These are phyloP conservation scores for Phytophthora sp. DNA, from an alignment of 352 stramenopile genomes.

Conservation along the genomic window DNA sequence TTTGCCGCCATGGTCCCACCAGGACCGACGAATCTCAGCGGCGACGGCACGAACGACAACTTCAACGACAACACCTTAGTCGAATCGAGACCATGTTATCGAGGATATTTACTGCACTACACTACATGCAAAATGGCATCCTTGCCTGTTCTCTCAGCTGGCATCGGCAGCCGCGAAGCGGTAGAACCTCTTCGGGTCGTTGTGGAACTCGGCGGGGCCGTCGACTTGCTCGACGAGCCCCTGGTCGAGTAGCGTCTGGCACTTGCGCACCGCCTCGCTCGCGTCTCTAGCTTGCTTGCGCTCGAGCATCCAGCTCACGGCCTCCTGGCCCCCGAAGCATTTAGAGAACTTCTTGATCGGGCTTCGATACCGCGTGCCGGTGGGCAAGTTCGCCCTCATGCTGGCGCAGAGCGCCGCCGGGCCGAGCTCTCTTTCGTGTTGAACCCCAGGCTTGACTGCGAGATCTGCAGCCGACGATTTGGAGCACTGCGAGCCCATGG, in stretches of 20 bases:
- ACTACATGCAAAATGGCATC: no score
- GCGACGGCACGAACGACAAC: slow-evolving; percentile 15
- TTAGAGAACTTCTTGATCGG: slow-evolving; percentile 75
- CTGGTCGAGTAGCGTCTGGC: slow-evolving; percentile 55
- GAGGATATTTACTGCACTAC: not conserved
- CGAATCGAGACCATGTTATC: not conserved
- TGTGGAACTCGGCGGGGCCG: slow-evolving; percentile 71
- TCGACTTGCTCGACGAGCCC: slow-evolving; percentile 71
- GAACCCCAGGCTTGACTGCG: slow-evolving; percentile 26
- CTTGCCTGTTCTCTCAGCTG: not conserved
- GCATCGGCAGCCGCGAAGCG: slow-evolving; percentile 47
- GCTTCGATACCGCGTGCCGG: slow-evolving; percentile 56
- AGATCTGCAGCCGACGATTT: slow-evolving; percentile 29
- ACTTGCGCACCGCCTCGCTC: slow-evolving; percentile 68
- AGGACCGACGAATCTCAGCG: no score
- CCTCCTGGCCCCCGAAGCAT: slow-evolving; percentile 75
- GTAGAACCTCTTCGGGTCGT: slow-evolving; percentile 71
- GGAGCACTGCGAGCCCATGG: slow-evolving; percentile 35
- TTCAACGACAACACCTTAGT: slow-evolving; percentile 8
- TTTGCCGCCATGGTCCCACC: slow-evolving; percentile 11
- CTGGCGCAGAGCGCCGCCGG: slow-evolving; percentile 54
- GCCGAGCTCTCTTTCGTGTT: slow-evolving; percentile 55
- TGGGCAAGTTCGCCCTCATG: slow-evolving; percentile 67
- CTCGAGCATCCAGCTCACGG: slow-evolving; percentile 78
- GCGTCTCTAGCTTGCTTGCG: slow-evolving; percentile 71